Evolutionary conservation across 2,329 filamentous ascomycete species (phyloP).

Genomic region (Ascochyta pisi): DNA sequence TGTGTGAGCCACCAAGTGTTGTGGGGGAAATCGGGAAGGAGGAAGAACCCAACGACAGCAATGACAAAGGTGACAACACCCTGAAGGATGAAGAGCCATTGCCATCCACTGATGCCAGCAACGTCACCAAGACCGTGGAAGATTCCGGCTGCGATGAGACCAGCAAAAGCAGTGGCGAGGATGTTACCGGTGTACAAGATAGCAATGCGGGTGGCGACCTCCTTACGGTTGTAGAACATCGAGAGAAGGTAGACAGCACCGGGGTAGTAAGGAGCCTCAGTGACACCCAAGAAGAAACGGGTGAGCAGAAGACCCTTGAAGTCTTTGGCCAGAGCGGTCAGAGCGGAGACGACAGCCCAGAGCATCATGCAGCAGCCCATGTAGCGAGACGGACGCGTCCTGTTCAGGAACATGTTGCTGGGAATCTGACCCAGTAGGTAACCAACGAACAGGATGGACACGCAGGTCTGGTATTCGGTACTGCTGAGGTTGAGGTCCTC

Average conservation of each 20-base stretch:
- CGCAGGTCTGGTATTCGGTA: slow-evolving; percentile 62
- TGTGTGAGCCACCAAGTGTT: slow-evolving; percentile 51
- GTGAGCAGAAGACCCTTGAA: slow-evolving; percentile 56
- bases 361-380: slow-evolving; percentile 51
- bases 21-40: slow-evolving; percentile 72
- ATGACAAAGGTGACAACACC: slow-evolving; percentile 69
- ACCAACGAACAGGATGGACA: slow-evolving; percentile 66
- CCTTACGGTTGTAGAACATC: slow-evolving; percentile 73
- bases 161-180: slow-evolving; percentile 75
- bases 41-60: slow-evolving; percentile 63
- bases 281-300: slow-evolving; percentile 61
- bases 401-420: slow-evolving; percentile 56
- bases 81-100: slow-evolving; percentile 75
- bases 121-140: slow-evolving; percentile 68
- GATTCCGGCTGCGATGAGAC: slow-evolving; percentile 66
- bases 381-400: slow-evolving; percentile 51
- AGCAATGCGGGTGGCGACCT: slow-evolving; percentile 70
- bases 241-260: slow-evolving; percentile 69
- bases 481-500: slow-evolving; percentile 64
- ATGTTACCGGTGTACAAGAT: slow-evolving; percentile 72
- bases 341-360: slow-evolving; percentile 52
- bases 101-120: slow-evolving; percentile 66
- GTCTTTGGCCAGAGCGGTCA: slow-evolving; percentile 51
- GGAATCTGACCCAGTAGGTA: slow-evolving; percentile 49
- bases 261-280: slow-evolving; percentile 61